Conservation (phyloP, 441 rosid species). For the Cnidoscolus chayamansa region DNA sequence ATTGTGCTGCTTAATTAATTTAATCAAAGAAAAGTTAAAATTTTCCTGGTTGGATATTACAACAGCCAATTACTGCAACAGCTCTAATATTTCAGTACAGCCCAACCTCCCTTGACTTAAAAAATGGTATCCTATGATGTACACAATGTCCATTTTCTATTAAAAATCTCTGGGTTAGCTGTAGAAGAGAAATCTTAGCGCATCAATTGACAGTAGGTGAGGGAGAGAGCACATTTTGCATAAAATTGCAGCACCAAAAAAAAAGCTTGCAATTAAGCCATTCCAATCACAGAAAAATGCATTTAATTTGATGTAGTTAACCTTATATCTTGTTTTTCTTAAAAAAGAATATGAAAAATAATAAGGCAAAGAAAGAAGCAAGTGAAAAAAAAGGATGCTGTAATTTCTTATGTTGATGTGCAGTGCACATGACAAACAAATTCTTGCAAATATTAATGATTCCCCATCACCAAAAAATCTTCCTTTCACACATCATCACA, state of each 20-base stretch:
- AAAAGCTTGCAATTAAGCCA: not conserved
- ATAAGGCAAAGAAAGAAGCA: not conserved
- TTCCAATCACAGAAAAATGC: not conserved
- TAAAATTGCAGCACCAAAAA: not conserved
- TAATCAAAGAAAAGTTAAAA: not conserved
- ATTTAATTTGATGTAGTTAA: not conserved
- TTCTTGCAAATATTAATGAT: slow-evolving; percentile 5
- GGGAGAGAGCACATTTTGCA: not conserved
- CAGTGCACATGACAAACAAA: not conserved
- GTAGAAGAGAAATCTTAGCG: not conserved
- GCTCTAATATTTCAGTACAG: not conserved
- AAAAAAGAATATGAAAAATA: not conserved
- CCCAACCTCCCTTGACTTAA: not conserved
- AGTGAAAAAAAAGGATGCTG: not conserved
- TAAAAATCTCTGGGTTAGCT: too few relatives aligned
- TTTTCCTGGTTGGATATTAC: not conserved
- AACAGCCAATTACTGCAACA: not conserved
- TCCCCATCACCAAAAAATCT: slow-evolving; percentile 3
- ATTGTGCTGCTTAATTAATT: not conserved
- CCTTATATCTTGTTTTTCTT: not conserved
- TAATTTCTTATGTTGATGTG: not conserved
- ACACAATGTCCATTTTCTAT: not conserved
- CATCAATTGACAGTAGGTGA: not conserved
- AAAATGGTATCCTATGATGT: not conserved
- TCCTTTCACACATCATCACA: slow-evolving; percentile 1